Percentiles rank a stretch among this genome's conserved stretches.
Evolutionary conservation across 495 filamentous ascomycete species (phyloP).

Genomic region (Achaetomiella virescens): DNA sequence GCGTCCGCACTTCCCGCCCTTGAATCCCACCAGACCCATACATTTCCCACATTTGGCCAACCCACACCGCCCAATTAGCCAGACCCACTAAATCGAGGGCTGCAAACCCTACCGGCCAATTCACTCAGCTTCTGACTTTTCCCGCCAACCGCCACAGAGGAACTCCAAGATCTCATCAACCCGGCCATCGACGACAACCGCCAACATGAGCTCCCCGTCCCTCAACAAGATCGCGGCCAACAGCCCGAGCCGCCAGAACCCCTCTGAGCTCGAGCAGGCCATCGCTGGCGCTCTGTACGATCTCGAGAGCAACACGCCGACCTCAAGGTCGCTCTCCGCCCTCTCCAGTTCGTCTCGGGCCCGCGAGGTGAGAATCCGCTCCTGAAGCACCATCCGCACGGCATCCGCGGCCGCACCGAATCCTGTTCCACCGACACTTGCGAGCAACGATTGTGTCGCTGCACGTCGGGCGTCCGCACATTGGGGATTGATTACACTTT

Average conservation of each 20-base stretch:
- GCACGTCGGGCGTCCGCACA: slow-evolving; percentile 24
- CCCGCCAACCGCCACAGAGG: slow-evolving; percentile 2
- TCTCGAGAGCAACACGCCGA: slow-evolving; percentile 96
- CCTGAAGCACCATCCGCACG: slow-evolving; percentile 15
- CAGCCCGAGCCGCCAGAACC: slow-evolving; percentile 87
- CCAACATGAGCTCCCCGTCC: slow-evolving; percentile 51
- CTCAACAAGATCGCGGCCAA: slow-evolving; percentile 97
- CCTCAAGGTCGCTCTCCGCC: slow-evolving; percentile 85
- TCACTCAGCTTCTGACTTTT: slow-evolving; percentile 15
- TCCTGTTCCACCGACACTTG: slow-evolving; percentile 36
- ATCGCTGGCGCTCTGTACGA: slow-evolving; percentile 95
- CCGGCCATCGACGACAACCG: slow-evolving; percentile 31
- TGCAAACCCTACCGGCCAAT: slow-evolving; percentile 26
- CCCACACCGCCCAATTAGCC: slow-evolving; percentile 12
- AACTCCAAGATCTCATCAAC: slow-evolving; percentile 14
- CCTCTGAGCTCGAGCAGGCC: slow-evolving; percentile 89
- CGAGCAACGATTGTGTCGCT: slow-evolving; percentile 14
- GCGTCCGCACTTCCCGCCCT: too few relatives aligned
- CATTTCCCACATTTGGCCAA: neutral
- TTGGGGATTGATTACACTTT: slow-evolving; percentile 31
- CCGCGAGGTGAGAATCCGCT: slow-evolving; percentile 79
- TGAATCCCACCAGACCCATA: too few relatives aligned
- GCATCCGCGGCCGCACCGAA: slow-evolving; percentile 19
- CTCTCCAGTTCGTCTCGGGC: slow-evolving; percentile 96
- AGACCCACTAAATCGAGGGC: slow-evolving; percentile 18